Conservation (phyloP, 139 green algal genomes). For the Chlorella sp. region DNA sequence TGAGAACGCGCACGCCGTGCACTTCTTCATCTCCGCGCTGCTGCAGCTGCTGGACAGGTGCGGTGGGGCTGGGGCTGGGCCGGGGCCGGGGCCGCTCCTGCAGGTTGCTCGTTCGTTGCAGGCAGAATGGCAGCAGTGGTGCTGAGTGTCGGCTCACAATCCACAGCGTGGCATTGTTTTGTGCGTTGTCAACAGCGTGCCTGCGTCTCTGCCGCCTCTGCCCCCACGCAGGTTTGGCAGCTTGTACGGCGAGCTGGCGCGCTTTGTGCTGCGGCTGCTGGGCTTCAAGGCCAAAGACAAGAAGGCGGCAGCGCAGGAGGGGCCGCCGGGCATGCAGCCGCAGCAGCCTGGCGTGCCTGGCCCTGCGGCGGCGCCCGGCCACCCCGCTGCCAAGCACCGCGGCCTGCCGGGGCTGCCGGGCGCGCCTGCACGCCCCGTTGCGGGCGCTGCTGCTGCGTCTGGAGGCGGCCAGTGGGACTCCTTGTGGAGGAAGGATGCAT, state of each 20-base stretch:
- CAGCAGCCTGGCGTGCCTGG: not conserved
- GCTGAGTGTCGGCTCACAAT: not conserved
- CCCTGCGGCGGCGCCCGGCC: not conserved
- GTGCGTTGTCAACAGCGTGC: too few species aligned
- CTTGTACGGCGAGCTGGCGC: constrained; percentile 94
- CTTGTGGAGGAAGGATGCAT: not conserved
- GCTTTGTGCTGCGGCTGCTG: constrained; percentile 93
- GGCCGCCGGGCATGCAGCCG: not conserved
- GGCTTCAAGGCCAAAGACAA: constrained; percentile 54
- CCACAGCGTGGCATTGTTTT: too few species aligned
- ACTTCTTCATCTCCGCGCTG: constrained; percentile 98
- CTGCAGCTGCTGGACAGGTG: constrained; percentile 93
- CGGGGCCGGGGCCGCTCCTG: not conserved
- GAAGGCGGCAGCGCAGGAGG: not conserved
- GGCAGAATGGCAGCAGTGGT: not conserved
- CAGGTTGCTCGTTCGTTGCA: too few species aligned
- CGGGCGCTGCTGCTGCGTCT: not conserved
- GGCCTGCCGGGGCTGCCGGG: constrained; percentile 5
- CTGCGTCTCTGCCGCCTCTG: not conserved
- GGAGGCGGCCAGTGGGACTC: not conserved
- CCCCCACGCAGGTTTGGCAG: constrained; percentile 70
- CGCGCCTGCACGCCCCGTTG: not conserved
- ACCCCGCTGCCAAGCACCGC: not conserved
- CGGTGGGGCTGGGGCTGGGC: not conserved
- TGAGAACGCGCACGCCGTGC: constrained; percentile 97